Base-by-base conservation (phyloP, 2,329 filamentous ascomycete genomes). In the Furcasterigmium sp. region DNA sequence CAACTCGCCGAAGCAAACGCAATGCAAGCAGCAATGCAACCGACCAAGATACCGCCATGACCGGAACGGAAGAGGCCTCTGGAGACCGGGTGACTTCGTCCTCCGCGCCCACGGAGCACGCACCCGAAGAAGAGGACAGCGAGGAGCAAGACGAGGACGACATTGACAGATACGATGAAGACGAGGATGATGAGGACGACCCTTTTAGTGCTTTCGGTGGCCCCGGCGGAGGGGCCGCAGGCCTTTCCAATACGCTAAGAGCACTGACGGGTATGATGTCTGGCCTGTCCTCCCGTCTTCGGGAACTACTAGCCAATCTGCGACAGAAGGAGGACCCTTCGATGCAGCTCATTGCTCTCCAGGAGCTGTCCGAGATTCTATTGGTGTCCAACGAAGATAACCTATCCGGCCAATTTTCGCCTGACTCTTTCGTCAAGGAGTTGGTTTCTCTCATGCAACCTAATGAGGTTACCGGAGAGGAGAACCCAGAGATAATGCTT, bases 341-440 rank as follows among this genome's bases (percentile, higher is more conserved):
- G 0, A 69, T 93, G 30, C 94, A 98, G 68, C 74, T 95, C 52
- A 90, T 96, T 56, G 93, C 91, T 21, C 70, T 98, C 23, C 88
- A 95, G 63, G 91, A 97, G 54, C 73, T 98, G 7, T 95, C 91
- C 0, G 91, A 98, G 63, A 84, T 97, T 42, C 72, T 98, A 5
- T 73, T 98, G 23, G 87, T 98, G 29, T 95, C 91, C 10, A 97
- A 93, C 53, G 93, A 98, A 65, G 93, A 98, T 60, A 96, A 94
- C 52, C 76, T 98, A 10, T 88, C 91, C 2, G 93, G 93, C 5
- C 89, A 96, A 57, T 97, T 98, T 62, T 88, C 88, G 1, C 89
- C 93, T 3, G 93, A 98, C 65, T 79, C 87, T 8, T 97, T 93
- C 58, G 89, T 98, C 44, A 96, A 95, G 66, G 93, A 98, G 65